Conservation (phyloP, 371 early-diverging fungal species). For the Gilbertella persicaria region DNA sequence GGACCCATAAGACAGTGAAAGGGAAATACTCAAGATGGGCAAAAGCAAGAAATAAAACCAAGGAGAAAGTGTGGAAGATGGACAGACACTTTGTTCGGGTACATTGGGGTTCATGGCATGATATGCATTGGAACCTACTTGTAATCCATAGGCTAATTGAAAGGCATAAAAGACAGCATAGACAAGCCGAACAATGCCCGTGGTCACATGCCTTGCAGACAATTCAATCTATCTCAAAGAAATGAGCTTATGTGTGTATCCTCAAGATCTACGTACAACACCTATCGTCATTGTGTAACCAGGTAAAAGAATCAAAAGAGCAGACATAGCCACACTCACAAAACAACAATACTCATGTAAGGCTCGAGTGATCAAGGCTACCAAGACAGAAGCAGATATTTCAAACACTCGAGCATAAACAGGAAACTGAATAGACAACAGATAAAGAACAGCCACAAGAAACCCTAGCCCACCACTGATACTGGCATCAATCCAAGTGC, state of each 20-base stretch:
- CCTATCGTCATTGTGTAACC: conserved; percentile 71
- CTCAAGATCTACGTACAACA: conserved; percentile 35
- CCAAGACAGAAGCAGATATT: conserved; percentile 38
- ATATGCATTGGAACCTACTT: conserved; percentile 61
- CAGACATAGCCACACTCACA: conserved; percentile 38
- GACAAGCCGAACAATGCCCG: conserved; percentile 80
- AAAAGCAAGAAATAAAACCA: conserved; percentile 42
- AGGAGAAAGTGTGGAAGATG: conserved; percentile 24
- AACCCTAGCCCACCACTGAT: conserved; percentile 33
- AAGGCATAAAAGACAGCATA: conserved; percentile 79
- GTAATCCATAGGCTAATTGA: conserved; percentile 76
- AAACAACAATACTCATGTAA: conserved; percentile 40
- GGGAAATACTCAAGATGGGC: conserved; percentile 36
- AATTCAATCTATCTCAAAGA: conserved; percentile 39
- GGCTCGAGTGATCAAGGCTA: conserved; percentile 38
- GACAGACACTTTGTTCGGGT: conserved; percentile 30
- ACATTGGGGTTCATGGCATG: conserved; percentile 30
- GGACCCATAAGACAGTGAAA: conserved; percentile 47
- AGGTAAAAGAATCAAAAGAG: conserved; percentile 63
- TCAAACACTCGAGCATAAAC: conserved; percentile 49
- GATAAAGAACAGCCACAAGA: conserved; percentile 31
- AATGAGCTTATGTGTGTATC: neutral
- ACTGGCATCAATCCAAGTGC: conserved; percentile 42
- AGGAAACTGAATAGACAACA: conserved; percentile 33
- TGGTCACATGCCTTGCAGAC: conserved; percentile 73